phyloP scores from a whole-genome alignment of 164 flowering plant species.

The Piper longum region DNA sequence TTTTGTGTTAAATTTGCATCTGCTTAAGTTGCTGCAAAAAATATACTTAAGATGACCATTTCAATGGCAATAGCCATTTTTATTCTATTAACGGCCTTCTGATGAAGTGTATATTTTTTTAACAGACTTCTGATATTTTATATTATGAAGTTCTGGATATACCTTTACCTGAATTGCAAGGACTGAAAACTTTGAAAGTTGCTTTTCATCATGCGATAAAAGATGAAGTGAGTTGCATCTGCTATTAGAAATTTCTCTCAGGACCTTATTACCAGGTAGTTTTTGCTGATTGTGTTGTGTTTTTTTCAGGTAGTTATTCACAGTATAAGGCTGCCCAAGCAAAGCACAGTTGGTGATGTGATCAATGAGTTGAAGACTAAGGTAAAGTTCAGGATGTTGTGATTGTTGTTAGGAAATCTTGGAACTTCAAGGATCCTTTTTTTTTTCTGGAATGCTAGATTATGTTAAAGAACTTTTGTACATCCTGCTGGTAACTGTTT shows the following conservation, averaged over 20 bases:
- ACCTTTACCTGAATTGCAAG: slow-evolving; percentile 87
- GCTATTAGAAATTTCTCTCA: not conserved
- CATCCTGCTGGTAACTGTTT: not conserved
- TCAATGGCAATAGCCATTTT: not conserved
- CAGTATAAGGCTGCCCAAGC: slow-evolving; percentile 77
- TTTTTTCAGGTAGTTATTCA: slow-evolving; percentile 52
- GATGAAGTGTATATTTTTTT: not conserved
- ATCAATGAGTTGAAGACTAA: slow-evolving; percentile 68
- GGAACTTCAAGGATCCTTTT: not conserved
- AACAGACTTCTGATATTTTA: slow-evolving; percentile 74
- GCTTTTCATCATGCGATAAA: slow-evolving; percentile 78
- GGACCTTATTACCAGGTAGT: not conserved
- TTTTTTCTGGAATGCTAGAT: too few species aligned
- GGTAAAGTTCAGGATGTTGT: slow-evolving; percentile 17
- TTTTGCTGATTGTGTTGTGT: not conserved
- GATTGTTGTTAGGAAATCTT: not conserved
- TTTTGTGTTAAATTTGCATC: too few species aligned
- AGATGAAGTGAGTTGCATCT: slow-evolving; percentile 51
- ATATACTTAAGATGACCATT: not conserved
- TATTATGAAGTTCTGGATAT: slow-evolving; percentile 93
- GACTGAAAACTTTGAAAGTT: slow-evolving; percentile 75
- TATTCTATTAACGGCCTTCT: too few species aligned
- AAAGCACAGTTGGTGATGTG: slow-evolving; percentile 87
- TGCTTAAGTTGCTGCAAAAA: too few species aligned
- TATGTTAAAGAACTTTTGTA: not conserved